Conservation (phyloP, 768 basidiomycete genomes). For the Chalciporus pseudorubinellus region DNA sequence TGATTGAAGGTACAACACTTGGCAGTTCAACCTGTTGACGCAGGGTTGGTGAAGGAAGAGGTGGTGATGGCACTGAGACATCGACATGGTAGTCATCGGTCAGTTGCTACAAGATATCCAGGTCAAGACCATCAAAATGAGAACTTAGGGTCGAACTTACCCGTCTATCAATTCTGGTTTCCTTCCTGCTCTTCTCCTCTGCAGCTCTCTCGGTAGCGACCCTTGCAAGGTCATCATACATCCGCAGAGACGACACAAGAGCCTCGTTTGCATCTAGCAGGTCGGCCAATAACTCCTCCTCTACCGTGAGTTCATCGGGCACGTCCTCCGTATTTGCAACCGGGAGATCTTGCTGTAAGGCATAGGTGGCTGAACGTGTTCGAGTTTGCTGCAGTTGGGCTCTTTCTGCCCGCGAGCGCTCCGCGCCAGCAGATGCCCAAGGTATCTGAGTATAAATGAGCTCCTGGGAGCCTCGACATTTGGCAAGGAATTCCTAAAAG, state of each 20-base stretch:
- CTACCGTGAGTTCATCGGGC: constrained; percentile 53
- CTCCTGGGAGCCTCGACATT: constrained; percentile 81
- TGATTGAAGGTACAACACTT: constrained; percentile 28
- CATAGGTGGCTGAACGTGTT: constrained; percentile 21
- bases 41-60: constrained; percentile 26
- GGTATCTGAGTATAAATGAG: constrained; percentile 84
- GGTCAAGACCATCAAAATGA: constrained; percentile 5
- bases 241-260: constrained; percentile 61
- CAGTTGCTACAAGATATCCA: constrained; percentile 14
- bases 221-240: constrained; percentile 76
- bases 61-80: constrained; percentile 31
- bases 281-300: constrained; percentile 72
- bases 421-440: constrained; percentile 85
- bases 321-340: constrained; percentile 32
- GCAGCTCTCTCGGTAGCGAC: constrained; percentile 54
- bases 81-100: constrained; percentile 27
- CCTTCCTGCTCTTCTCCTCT: constrained; percentile 68
- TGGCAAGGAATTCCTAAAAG: constrained; percentile 74
- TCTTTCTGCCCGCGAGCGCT: constrained; percentile 52
- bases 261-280: constrained; percentile 74
- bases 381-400: constrained; percentile 8
- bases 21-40: constrained; percentile 34
- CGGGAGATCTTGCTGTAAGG: constrained; percentile 17
- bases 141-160: constrained; percentile 41
- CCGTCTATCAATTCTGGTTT: constrained; percentile 61